Conservation (phyloP, 1,284 basidiomycete species). For the Coniophora puteana region DNA sequence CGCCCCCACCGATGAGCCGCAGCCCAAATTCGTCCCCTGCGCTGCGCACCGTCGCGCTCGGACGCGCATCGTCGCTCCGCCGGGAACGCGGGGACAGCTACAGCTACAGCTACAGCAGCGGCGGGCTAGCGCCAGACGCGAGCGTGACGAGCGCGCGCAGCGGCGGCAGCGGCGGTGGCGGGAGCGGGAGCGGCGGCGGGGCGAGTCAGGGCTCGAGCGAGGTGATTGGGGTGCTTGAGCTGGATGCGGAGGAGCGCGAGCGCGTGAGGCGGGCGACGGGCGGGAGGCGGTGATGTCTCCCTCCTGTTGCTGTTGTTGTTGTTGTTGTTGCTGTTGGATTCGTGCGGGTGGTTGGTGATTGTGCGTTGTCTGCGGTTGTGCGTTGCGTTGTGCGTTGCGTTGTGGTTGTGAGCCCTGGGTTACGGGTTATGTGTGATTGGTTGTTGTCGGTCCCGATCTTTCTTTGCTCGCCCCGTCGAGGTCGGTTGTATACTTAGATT, state of each 20-base stretch:
- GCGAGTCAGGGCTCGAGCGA: constrained; percentile 12
- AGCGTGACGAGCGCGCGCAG: constrained; percentile 7
- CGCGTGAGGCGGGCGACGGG: neutral
- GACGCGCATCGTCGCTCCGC: constrained; percentile 3
- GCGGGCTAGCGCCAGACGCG: constrained; percentile 14
- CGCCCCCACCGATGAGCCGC: too few species aligned
- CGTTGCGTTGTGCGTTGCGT: too few species aligned
- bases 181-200: constrained; percentile 16
- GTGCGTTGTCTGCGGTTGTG: too few species aligned
- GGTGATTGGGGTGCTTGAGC: constrained; percentile 11
- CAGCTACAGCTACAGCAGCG: too few species aligned
- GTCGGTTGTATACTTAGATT: too few species aligned
- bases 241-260: constrained; percentile 10
- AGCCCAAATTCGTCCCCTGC: too few species aligned
- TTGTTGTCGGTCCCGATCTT: too few species aligned
- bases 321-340: too few species aligned
- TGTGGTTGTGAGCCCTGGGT: too few species aligned
- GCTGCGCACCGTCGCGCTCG: constrained; percentile 7
- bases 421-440: too few species aligned
- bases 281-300: neutral
- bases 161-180: constrained; percentile 15
- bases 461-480: too few species aligned
- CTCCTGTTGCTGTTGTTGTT: neutral
- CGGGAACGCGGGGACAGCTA: constrained; percentile 6
- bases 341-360: too few species aligned